Evolutionary conservation across 345 rosid species (phyloP).

Genomic region (Excoecaria agallocha): DNA sequence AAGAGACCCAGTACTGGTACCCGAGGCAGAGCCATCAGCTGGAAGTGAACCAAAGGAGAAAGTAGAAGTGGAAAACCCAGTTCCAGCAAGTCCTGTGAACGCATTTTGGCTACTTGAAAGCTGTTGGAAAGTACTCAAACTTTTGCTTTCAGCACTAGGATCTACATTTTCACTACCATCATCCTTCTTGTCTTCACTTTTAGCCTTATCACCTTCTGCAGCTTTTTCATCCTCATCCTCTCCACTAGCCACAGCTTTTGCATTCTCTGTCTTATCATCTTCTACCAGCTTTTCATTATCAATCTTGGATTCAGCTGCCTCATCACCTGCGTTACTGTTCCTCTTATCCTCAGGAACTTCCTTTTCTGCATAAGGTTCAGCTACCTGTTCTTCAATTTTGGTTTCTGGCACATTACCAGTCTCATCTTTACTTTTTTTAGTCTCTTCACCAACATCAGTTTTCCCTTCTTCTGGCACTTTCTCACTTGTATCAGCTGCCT

Average conservation of each 20-base stretch:
- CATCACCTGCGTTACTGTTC: slow-evolving; percentile 26
- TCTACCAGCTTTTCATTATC: slow-evolving; percentile 36
- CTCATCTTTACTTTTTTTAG: slow-evolving; percentile 34
- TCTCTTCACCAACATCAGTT: slow-evolving; percentile 15
- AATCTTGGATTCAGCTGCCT: slow-evolving; percentile 38
- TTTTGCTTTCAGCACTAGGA: slow-evolving; percentile 42
- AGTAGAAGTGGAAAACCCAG: slow-evolving; percentile 66
- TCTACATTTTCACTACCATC: slow-evolving; percentile 38
- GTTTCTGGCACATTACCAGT: slow-evolving; percentile 25
- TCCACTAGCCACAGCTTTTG: slow-evolving; percentile 2
- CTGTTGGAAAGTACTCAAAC: slow-evolving; percentile 82
- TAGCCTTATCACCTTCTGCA: slow-evolving; percentile 13
- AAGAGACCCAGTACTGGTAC: slow-evolving; percentile 38
- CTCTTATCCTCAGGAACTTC: slow-evolving; percentile 29
- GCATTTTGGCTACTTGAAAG: slow-evolving; percentile 95
- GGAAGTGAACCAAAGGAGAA: slow-evolving; percentile 65
- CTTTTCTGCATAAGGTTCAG: slow-evolving; percentile 22
- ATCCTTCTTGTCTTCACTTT: slow-evolving; percentile 39
- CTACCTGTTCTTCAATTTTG: slow-evolving; percentile 26
- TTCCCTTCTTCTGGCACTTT: slow-evolving; percentile 31
- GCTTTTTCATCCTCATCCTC: slow-evolving; percentile 3
- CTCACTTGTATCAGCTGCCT: slow-evolving; percentile 25
- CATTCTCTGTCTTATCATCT: too few relatives aligned
- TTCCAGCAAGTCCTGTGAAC: slow-evolving; percentile 87
- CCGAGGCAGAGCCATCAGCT: slow-evolving; percentile 49